Base-by-base conservation (phyloP, 83 land plant genomes). In the Larix sibirica region DNA sequence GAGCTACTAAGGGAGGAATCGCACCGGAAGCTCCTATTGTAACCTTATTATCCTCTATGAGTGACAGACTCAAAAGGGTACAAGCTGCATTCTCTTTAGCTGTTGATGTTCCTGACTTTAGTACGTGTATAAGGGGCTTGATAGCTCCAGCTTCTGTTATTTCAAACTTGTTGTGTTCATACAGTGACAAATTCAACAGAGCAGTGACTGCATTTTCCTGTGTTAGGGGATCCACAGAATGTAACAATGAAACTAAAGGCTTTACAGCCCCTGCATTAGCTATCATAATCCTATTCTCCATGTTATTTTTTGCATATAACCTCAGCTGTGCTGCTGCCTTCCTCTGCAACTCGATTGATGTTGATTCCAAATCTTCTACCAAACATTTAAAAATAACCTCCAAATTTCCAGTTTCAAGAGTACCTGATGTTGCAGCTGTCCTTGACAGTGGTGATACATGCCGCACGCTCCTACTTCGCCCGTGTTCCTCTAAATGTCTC, bases 191-290 rank as follows among this genome's bases (percentile, higher is more conserved):
- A 82, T 95, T 95, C 42, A 96, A 87, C 44, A 96, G 81, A 36
- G 98, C 96, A 56, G 98, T 96, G 73, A 96, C 96, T 70, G 92
- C 90, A 84, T 92, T 54, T 82, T 96, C 96, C 85, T 94, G 98
- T 13, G 91, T 83, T 81, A 86, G 70, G 38, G 83, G 75, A 81
- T 96, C 94, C 18, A 84, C 21, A n/a, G 93, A 92, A 7, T 85
- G 83, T 62, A 91, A 62, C 10, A 96, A 76, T 18, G 87, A 42
- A 28, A 94, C 88, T 38, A 96, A 80, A n/a, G 92, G 92, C 71
- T 71, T 71, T 61, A 92, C 83, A 23, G 93, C 98, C 17, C 98
- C 96, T 65, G 92, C 90, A 5, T 81, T 60, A 10, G 95, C 95
- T 79, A 96, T 94, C 7, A 77, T 70, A 69, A 88, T 61, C 21